Conservation (phyloP, 140 eudicot species). For the Senecio squalidus region DNA sequence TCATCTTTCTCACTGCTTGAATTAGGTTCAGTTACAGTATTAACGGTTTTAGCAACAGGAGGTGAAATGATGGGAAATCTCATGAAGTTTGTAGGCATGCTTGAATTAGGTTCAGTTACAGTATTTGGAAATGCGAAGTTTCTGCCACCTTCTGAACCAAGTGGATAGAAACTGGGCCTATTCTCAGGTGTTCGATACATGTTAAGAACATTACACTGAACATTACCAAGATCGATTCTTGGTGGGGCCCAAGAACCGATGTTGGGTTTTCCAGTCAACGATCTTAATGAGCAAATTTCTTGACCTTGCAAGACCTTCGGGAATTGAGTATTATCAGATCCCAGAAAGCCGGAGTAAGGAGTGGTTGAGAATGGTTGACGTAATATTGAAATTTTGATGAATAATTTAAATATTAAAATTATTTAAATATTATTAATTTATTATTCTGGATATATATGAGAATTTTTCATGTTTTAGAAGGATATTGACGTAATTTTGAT, state of each 20-base stretch:
- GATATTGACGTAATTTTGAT: no score
- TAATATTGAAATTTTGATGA: no score
- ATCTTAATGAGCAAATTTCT: constrained; percentile 84
- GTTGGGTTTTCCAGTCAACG: constrained; percentile 43
- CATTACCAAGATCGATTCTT: constrained; percentile 33
- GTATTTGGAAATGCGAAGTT: constrained; percentile 43
- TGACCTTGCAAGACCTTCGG: constrained; percentile 99
- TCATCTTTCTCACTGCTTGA: constrained; percentile 36
- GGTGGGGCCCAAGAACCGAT: constrained; percentile 39
- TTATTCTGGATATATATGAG: no score
- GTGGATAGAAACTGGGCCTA: constrained; percentile 63
- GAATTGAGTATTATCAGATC: constrained; percentile 47
- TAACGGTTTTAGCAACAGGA: constrained; percentile 32
- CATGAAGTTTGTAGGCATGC: constrained; percentile 35
- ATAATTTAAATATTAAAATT: no score
- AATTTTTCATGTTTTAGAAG: no score
- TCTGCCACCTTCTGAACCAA: constrained; percentile 82
- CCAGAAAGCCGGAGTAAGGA: constrained; percentile 71
- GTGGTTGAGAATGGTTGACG: constrained; percentile 36
- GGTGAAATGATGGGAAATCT: constrained; percentile 31
- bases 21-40: constrained; percentile 11
- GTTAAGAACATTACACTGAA: constrained; percentile 38
- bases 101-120: constrained; percentile 26
- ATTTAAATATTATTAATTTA: no score
- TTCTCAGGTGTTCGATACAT: constrained; percentile 29